These are phyloP conservation scores for Heritiera fomes DNA, from an alignment of 345 rosid species.

Conservation along the genomic window DNA sequence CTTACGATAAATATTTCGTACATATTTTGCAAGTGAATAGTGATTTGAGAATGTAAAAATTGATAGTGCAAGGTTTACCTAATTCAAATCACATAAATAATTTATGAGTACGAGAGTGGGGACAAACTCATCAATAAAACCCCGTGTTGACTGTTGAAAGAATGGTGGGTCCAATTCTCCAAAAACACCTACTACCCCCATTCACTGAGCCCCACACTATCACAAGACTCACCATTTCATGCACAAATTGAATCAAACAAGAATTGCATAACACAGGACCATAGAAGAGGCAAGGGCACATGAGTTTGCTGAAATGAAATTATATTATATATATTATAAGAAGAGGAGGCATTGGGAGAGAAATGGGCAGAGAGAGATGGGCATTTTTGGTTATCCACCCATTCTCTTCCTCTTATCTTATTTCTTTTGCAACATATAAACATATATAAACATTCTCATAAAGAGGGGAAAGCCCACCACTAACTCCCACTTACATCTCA, in stretches of 20 bases:
- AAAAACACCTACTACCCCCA: background rate
- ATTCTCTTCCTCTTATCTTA: conserved; percentile 25
- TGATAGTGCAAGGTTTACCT: background rate
- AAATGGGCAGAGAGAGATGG: conserved; percentile 28
- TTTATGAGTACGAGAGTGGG: too few relatives aligned
- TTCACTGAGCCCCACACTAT: background rate
- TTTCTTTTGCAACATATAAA: conserved; percentile 38
- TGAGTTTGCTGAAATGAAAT: background rate
- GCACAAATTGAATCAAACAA: background rate
- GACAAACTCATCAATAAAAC: background rate
- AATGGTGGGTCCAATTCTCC: conserved; percentile 20
- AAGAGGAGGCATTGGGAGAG: conserved; percentile 3
- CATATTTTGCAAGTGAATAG: background rate
- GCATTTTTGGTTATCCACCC: conserved; percentile 9
- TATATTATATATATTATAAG: too few relatives aligned
- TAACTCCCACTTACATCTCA: conserved; percentile 26
- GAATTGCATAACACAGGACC: background rate
- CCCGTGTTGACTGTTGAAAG: background rate
- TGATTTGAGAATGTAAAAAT: background rate
- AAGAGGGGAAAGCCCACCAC: conserved; percentile 34
- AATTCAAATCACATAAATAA: too few relatives aligned
- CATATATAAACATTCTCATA: conserved; percentile 56
- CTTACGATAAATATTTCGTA: too few relatives aligned
- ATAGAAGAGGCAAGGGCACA: background rate
- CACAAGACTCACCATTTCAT: conserved; percentile 14